Base-by-base conservation (phyloP, 306 rosid species). In the Vigna mungo region DNA sequence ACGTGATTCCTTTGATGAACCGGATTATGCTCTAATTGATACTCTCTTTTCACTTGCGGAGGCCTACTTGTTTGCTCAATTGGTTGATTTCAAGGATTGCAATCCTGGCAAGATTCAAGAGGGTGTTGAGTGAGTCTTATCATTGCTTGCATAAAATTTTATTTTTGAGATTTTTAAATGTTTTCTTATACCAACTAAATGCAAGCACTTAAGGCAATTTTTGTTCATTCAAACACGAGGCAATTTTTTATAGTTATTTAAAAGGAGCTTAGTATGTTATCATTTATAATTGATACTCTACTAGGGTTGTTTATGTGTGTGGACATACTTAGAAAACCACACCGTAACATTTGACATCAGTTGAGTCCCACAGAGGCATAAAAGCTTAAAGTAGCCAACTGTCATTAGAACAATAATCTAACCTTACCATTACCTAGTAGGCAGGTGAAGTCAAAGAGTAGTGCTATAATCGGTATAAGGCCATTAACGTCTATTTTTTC, bases 41-140 rank as follows among this genome's bases (percentile, higher is more conserved):
- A 95, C 99, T 25, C 99, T 95, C 68, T 92, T 95, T 68, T 91
- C 99, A 12, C 90, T 95, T 1, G 97, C 99, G 73, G 99, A 92
- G 85, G 96, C 99, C 72, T 96, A 96, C 86, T 80, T 96, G 90
- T 96, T 96, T 83, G 98, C 97, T 14, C 99, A 96, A 75, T 79
- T 96, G 79, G 98, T 92, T 70, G 94, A 96, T 79, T 91, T 88
- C 60, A 87, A 84, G 83, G 99, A 96, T 76, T 72, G 71, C 2
- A 83, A 91, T 83, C 88, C 89, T 36, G 91, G 79, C 81, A 85
- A 83, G 75, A 74, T 91, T 89, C 88, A 81, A 21, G 90, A 82
- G 67, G 68, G 86, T 36, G 82, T 85, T 17, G 92, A 89, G 99
- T 95, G 86, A 91, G 97, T 83, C 67, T 56, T 58, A 23, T 44